Conservation (phyloP, 1,139 yeast genomes). For the Scheffersomyces titani region DNA sequence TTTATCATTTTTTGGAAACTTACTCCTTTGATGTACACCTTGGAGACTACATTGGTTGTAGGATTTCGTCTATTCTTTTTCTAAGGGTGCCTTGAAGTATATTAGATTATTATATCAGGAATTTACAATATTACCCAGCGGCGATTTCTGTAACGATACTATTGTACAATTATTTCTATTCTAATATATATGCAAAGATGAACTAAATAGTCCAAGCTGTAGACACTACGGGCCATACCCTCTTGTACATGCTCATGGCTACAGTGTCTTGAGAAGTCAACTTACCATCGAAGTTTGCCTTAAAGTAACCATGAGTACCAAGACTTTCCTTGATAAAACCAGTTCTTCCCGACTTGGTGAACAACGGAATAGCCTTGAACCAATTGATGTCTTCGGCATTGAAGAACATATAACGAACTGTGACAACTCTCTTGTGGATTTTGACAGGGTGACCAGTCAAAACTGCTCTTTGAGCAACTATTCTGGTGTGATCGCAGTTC, state of each 20-base stretch:
- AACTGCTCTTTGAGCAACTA: constrained; percentile 83
- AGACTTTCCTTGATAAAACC: constrained; percentile 93
- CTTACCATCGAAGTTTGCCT: constrained; percentile 92
- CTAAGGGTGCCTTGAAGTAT: not conserved
- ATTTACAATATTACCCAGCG: not conserved
- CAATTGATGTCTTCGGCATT: constrained; percentile 84
- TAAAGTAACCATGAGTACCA: constrained; percentile 98
- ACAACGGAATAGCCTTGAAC: constrained; percentile 90
- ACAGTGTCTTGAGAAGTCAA: constrained; percentile 89
- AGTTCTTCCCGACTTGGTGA: constrained; percentile 87
- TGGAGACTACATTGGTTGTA: not conserved
- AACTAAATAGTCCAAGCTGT: constrained; percentile 26
- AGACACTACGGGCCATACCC: constrained; percentile 80
- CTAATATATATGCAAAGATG: not conserved
- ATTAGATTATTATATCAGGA: not conserved
- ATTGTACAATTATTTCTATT: not conserved
- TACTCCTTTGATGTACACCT: not conserved
- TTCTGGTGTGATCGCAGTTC: constrained; percentile 82
- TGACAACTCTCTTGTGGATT: constrained; percentile 89
- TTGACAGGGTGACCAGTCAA: constrained; percentile 94
- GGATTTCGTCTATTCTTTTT: not conserved
- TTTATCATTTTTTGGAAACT: not conserved
- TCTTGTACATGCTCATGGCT: constrained; percentile 91
- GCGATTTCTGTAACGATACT: not conserved
- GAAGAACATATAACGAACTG: constrained; percentile 97